These are phyloP conservation scores for Diaporthe capsici DNA, from an alignment of 2,329 filamentous ascomycete genomes.

Conservation along the genomic window DNA sequence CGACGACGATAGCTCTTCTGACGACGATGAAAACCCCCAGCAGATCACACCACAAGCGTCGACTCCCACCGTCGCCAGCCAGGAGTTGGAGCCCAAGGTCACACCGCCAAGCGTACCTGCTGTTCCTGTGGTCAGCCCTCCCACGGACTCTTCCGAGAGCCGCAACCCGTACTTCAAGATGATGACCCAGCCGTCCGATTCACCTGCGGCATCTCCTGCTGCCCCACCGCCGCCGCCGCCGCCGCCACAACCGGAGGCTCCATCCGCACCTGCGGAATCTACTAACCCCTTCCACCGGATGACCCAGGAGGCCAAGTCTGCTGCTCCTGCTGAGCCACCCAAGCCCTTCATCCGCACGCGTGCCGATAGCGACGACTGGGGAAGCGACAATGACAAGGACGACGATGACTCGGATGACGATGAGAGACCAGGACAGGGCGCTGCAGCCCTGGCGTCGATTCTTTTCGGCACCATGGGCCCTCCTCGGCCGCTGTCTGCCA, in stretches of 20 bases:
- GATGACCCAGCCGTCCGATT: conserved; percentile 78
- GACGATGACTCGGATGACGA: conserved; percentile 78
- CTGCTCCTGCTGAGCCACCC: conserved; percentile 60
- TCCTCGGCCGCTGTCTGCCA: conserved; percentile 87
- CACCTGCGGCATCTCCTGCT: conserved; percentile 56
- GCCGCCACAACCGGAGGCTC: conserved; percentile 56
- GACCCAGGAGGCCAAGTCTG: conserved; percentile 72
- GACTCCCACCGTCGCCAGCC: conserved; percentile 68
- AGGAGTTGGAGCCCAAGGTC: conserved; percentile 67
- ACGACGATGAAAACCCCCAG: conserved; percentile 84
- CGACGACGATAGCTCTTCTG: conserved; percentile 75
- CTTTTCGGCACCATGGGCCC: conserved; percentile 98
- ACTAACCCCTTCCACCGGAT: conserved; percentile 97
- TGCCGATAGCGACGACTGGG: conserved; percentile 82
- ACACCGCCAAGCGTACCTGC: conserved; percentile 60
- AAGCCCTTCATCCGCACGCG: conserved; percentile 67
- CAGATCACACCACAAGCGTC: conserved; percentile 76
- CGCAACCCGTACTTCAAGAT: conserved; percentile 97
- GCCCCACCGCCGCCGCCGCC: conserved; percentile 60
- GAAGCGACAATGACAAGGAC: conserved; percentile 74
- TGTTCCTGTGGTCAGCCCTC: conserved; percentile 65
- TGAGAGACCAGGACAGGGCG: conserved; percentile 83
- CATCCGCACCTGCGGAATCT: conserved; percentile 67
- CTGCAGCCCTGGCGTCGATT: conserved; percentile 93
- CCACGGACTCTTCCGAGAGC: conserved; percentile 77